Conservation (phyloP, 2,329 filamentous ascomycete genomes). For the Cylindrodendrum hubeiense region DNA sequence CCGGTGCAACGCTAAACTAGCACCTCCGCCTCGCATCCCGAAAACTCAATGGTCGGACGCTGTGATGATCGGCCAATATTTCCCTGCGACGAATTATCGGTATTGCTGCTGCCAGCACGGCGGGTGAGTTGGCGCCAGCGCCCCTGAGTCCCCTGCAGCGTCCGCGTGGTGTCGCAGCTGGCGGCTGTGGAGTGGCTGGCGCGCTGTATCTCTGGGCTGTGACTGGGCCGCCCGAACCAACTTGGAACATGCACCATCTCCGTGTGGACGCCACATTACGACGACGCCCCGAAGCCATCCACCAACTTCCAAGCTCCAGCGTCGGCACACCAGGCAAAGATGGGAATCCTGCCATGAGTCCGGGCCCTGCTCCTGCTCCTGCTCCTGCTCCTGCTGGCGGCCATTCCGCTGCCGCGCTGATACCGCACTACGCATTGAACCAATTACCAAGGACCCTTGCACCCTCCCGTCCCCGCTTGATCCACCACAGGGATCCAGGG, state of each 20-base stretch:
- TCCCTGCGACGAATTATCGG: neutral
- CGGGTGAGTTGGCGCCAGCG: neutral
- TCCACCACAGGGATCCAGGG: constrained; percentile 16
- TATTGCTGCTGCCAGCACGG: neutral
- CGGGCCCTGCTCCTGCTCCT: too few relatives aligned
- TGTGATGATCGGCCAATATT: neutral
- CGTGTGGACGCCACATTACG: constrained; percentile 1
- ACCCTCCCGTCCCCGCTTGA: neutral
- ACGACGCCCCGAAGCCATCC: neutral
- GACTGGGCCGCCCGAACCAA: neutral
- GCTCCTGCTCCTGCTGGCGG: neutral
- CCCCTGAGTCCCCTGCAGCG: neutral
- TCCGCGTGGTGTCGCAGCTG: neutral
- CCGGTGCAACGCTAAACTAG: neutral
- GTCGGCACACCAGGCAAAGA: neutral
- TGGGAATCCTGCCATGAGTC: neutral
- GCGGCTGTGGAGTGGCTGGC: neutral
- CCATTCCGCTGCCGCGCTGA: neutral
- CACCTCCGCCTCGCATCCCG: neutral
- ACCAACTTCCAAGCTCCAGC: neutral
- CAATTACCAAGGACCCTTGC: constrained; percentile 10
- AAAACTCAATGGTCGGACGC: neutral
- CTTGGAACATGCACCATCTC: neutral
- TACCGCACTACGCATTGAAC: constrained; percentile 1
- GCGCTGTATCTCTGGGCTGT: neutral